phyloP scores from a whole-genome alignment of 2,329 filamentous ascomycete species.

The Pezicula neosporulosa region DNA sequence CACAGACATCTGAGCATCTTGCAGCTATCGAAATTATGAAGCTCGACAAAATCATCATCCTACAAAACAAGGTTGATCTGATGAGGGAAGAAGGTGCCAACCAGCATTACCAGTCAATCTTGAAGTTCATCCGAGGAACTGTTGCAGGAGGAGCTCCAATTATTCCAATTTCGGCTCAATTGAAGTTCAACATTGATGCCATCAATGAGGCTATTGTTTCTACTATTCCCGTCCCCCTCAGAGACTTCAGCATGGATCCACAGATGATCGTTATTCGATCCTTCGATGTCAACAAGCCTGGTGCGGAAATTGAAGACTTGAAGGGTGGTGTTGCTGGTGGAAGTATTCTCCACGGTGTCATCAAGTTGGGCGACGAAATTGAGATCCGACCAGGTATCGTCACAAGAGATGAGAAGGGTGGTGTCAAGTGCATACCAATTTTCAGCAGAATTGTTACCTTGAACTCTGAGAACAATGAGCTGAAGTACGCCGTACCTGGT shows the following conservation, averaged over 20 bases:
- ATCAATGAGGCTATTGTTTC: conserved; percentile 95
- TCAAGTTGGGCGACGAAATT: conserved; percentile 97
- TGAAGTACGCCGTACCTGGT: conserved; percentile 97
- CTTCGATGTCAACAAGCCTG: conserved; percentile 99
- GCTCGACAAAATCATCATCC: conserved; percentile 97
- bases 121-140: conserved; percentile 97
- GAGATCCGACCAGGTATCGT: conserved; percentile 99
- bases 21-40: conserved; percentile 99
- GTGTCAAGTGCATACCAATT: conserved; percentile 95
- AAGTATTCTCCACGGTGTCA: conserved; percentile 90
- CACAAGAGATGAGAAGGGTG: conserved; percentile 87
- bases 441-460: conserved; percentile 92
- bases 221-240: conserved; percentile 85
- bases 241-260: conserved; percentile 88
- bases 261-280: conserved; percentile 99
- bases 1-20: conserved; percentile 97
- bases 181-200: conserved; percentile 99
- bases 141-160: conserved; percentile 93
- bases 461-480: conserved; percentile 96
- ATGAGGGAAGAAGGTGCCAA: conserved; percentile 95
- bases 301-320: conserved; percentile 95
- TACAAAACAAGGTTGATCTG: conserved; percentile 99
- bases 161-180: conserved; percentile 94
- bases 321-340: conserved; percentile 99
- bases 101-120: conserved; percentile 93